Evolutionary conservation across 192 early-diverging fungal species (phyloP).

Genomic region (Chytriomyces sp.): DNA sequence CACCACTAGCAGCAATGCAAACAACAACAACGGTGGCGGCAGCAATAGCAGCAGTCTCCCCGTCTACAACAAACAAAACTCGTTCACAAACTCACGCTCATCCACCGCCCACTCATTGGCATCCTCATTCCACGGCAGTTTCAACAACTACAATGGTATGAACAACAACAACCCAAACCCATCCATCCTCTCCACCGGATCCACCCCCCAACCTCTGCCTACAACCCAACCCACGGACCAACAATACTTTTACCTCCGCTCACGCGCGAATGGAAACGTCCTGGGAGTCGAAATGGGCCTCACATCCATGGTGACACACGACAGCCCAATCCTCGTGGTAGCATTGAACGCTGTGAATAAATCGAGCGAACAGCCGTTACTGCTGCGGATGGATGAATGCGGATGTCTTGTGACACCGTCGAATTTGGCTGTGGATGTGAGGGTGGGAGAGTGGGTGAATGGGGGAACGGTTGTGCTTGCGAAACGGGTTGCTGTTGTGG

Average conservation of each 20-base stretch:
- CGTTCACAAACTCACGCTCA: neutral
- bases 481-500: constrained; percentile 18
- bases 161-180: neutral
- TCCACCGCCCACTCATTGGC: neutral
- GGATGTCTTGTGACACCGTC: constrained; percentile 23
- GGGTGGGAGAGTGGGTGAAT: constrained; percentile 31
- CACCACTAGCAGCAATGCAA: too few relatives aligned
- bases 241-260: constrained; percentile 28
- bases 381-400: constrained; percentile 4
- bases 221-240: neutral
- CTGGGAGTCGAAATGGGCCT: constrained; percentile 35
- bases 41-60: neutral
- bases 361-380: neutral
- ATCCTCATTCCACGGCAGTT: neutral
- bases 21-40: neutral
- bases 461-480: constrained; percentile 32
- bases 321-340: constrained; percentile 25
- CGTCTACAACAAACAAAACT: too few relatives aligned
- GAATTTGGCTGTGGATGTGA: constrained; percentile 29
- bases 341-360: constrained; percentile 19
- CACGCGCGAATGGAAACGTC: constrained; percentile 26
- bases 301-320: constrained; percentile 30
- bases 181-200: constrained; percentile 8
- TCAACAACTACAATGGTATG: neutral
- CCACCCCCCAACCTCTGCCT: constrained; percentile 24